These are phyloP conservation scores for Aspergillus felis DNA, from an alignment of 2,329 filamentous ascomycete genomes.

Conservation along the genomic window DNA sequence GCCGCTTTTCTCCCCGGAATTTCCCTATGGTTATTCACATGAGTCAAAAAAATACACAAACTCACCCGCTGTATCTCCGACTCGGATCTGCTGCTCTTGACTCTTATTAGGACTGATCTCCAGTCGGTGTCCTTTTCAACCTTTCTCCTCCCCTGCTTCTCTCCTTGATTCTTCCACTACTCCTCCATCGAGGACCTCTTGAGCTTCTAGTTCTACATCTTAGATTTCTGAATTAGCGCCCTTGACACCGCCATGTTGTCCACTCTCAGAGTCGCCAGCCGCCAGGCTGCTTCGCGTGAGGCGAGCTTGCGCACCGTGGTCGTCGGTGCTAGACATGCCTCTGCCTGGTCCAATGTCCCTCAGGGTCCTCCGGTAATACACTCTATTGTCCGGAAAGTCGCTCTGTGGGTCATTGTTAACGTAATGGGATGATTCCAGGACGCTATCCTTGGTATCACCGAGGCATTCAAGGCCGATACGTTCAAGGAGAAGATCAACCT, in stretches of 20 bases:
- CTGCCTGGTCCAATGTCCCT: constrained; percentile 85
- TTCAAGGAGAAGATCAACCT: constrained; percentile 97
- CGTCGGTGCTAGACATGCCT: constrained; percentile 58
- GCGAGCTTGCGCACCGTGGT: constrained; percentile 36
- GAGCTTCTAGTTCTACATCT: constrained; percentile 5
- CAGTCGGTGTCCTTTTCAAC: constrained; percentile 3
- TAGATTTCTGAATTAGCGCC: constrained; percentile 1
- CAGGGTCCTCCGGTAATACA: constrained; percentile 86
- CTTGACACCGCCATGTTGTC: constrained; percentile 40
- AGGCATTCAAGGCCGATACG: constrained; percentile 96
- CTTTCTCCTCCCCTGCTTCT: constrained; percentile 4
- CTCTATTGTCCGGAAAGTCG: constrained; percentile 5
- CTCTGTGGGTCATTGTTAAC: constrained; percentile 20
- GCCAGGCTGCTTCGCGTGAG: constrained; percentile 38
- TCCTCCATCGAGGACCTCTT: constrained; percentile 7
- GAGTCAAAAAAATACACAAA: constrained; percentile 16
- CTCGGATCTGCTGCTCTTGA: background rate
- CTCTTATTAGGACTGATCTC: constrained; percentile 4
- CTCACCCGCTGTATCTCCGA: constrained; percentile 16
- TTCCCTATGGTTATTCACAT: constrained; percentile 16
- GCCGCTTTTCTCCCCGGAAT: constrained; percentile 13
- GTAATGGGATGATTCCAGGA: constrained; percentile 27
- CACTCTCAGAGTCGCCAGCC: constrained; percentile 43
- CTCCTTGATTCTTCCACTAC: background rate
- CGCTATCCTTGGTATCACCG: constrained; percentile 65